Conservation (phyloP, 805 yeast genomes). For the Candida methanosorbosa region DNA sequence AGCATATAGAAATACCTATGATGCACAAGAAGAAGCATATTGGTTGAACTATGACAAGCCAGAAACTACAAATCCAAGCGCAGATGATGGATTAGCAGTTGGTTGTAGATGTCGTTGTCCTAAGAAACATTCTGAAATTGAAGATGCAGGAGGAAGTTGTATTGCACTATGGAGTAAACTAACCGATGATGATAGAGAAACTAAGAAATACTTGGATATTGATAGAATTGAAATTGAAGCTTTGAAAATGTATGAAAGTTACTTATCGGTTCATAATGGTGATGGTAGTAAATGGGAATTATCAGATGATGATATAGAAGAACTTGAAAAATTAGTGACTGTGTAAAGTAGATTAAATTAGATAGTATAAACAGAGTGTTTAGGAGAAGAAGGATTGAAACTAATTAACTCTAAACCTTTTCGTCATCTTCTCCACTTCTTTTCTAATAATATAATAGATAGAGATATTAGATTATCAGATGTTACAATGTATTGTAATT, state of each 20-base stretch:
- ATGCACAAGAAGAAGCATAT: slow-evolving; percentile 25
- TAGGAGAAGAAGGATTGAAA: too few relatives aligned
- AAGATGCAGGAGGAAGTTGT: slow-evolving; percentile 45
- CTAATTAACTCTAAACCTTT: too few relatives aligned
- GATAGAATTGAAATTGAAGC: slow-evolving; percentile 21
- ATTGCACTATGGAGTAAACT: slow-evolving; percentile 37
- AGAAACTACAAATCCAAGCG: too few relatives aligned
- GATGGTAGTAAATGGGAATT: slow-evolving; percentile 19
- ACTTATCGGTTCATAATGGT: slow-evolving; percentile 11
- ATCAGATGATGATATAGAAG: slow-evolving; percentile 10
- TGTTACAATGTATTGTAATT: too few relatives aligned
- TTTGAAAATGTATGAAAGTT: slow-evolving; percentile 12
- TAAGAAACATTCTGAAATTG: slow-evolving; percentile 36
- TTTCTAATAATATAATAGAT: too few relatives aligned
- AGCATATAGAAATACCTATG: slow-evolving; percentile 25
- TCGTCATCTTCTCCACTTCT: too few relatives aligned
- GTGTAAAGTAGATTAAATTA: too few relatives aligned
- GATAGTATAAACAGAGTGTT: too few relatives aligned
- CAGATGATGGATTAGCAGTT: slow-evolving; percentile 28
- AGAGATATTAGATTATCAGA: too few relatives aligned
- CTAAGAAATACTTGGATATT: slow-evolving; percentile 14
- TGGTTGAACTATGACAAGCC: slow-evolving; percentile 25
- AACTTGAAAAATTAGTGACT: too few relatives aligned
- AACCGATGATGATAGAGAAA: slow-evolving; percentile 17
- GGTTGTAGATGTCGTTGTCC: slow-evolving; percentile 91